Percentiles rank a stretch among this genome's conserved stretches.
Conservation (phyloP, 2,329 filamentous ascomycete species). For the Diaporthe citri region DNA sequence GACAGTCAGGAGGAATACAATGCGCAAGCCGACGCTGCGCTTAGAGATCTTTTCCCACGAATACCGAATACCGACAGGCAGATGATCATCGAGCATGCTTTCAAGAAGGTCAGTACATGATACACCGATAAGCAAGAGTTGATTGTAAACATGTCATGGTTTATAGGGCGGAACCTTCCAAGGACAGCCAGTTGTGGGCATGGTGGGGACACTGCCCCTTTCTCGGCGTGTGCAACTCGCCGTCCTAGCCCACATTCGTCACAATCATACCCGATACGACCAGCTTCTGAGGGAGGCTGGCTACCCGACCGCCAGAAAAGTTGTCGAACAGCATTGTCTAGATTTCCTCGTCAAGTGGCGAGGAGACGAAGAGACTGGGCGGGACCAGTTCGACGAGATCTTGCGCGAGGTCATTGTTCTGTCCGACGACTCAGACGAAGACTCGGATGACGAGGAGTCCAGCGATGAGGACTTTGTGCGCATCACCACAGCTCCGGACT, state of each 20-base stretch:
- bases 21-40: slow-evolving; percentile 70
- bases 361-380: slow-evolving; percentile 76
- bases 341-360: slow-evolving; percentile 79
- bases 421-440: slow-evolving; percentile 63
- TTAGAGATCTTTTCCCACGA: slow-evolving; percentile 74
- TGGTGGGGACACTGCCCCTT: slow-evolving; percentile 67
- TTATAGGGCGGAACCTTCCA: slow-evolving; percentile 63
- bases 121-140: slow-evolving; percentile 40
- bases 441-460: slow-evolving; percentile 52
- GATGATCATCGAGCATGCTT: slow-evolving; percentile 72
- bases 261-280: slow-evolving; percentile 76
- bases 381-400: slow-evolving; percentile 76
- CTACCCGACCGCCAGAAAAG: slow-evolving; percentile 71
- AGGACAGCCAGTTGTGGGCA: slow-evolving; percentile 68
- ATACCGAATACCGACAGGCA: slow-evolving; percentile 75
- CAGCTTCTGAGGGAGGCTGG: slow-evolving; percentile 68
- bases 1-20: slow-evolving; percentile 71
- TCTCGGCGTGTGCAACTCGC: slow-evolving; percentile 74
- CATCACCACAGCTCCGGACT: background rate
- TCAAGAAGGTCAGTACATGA: slow-evolving; percentile 65
- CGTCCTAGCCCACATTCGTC: slow-evolving; percentile 75
- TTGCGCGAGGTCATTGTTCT: slow-evolving; percentile 76
- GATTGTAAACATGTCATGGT: slow-evolving; percentile 28
- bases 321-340: slow-evolving; percentile 71
- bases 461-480: slow-evolving; percentile 49